Percentiles rank a stretch among this genome's conserved stretches.
phyloP scores from a whole-genome alignment of 495 filamentous ascomycete genomes.

The Aspergillus carlsbadensis region DNA sequence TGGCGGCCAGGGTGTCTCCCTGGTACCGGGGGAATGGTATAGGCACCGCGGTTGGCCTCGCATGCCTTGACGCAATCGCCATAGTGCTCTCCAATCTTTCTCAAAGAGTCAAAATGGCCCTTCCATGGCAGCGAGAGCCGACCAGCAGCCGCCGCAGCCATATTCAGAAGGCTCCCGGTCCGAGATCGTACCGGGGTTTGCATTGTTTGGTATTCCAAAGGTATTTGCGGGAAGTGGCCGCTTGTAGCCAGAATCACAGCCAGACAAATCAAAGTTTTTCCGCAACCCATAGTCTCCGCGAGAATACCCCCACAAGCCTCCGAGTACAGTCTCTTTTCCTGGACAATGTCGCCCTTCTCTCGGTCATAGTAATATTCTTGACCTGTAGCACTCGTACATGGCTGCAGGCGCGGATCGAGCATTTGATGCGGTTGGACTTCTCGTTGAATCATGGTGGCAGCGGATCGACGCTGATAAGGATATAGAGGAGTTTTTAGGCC shows the following conservation, averaged over 20 bases:
- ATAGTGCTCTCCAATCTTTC: conserved; percentile 35
- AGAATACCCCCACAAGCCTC: conserved; percentile 68
- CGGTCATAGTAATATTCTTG: conserved; percentile 68
- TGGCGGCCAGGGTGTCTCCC: conserved; percentile 42
- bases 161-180: conserved; percentile 59
- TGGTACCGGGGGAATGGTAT: conserved; percentile 50
- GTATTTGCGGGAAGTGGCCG: conserved; percentile 63
- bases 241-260: conserved; percentile 79
- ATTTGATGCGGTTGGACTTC: conserved; percentile 64
- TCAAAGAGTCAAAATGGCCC: conserved; percentile 47
- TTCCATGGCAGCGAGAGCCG: conserved; percentile 70
- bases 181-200: conserved; percentile 38
- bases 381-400: conserved; percentile 57
- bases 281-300: conserved; percentile 65
- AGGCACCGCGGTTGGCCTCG: conserved; percentile 50
- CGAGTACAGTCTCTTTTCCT: conserved; percentile 69
- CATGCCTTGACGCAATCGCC: conserved; percentile 56
- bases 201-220: conserved; percentile 55
- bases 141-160: conserved; percentile 69
- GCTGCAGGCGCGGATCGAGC: conserved; percentile 71
- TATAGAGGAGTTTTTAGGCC: conserved; percentile 71
- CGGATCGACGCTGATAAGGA: conserved; percentile 77
- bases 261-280: conserved; percentile 88
- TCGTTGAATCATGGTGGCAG: conserved; percentile 81
- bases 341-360: conserved; percentile 58